These are phyloP conservation scores for Hypomyces rosellus DNA, from an alignment of 2,329 filamentous ascomycete species.

Conservation along the genomic window DNA sequence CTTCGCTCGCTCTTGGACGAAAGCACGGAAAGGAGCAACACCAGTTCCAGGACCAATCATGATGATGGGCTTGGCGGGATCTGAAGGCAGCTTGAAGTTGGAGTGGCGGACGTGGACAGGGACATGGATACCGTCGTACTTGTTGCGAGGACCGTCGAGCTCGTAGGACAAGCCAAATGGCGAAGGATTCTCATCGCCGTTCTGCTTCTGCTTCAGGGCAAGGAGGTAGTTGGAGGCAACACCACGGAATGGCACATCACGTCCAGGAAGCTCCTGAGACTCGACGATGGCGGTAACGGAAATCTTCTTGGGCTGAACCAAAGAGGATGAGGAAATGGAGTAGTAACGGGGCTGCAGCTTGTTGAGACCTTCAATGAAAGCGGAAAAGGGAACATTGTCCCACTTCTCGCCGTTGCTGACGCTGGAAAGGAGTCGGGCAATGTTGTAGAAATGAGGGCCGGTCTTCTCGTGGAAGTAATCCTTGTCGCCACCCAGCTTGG, in stretches of 20 bases:
- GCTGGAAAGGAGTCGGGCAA: constrained; percentile 73
- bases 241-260: constrained; percentile 77
- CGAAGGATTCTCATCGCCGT: constrained; percentile 75
- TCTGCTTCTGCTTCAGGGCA: constrained; percentile 93
- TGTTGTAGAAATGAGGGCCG: constrained; percentile 75
- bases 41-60: constrained; percentile 95
- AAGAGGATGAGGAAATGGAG: constrained; percentile 95
- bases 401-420: constrained; percentile 71
- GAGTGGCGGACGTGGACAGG: constrained; percentile 95
- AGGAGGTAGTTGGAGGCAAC: constrained; percentile 96
- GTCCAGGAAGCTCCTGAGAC: constrained; percentile 68
- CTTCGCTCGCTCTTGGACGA: constrained; percentile 87
- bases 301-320: constrained; percentile 90
- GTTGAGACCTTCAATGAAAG: constrained; percentile 85
- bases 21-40: constrained; percentile 92
- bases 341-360: constrained; percentile 98
- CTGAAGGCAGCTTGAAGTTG: constrained; percentile 97
- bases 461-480: constrained; percentile 91
- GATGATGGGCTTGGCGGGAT: constrained; percentile 88
- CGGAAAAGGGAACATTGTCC: constrained; percentile 83
- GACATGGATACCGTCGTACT: constrained; percentile 92
- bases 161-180: constrained; percentile 81
- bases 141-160: constrained; percentile 85
- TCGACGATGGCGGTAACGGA: constrained; percentile 95
- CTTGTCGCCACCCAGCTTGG: constrained; percentile 83